Conservation (phyloP, 2,329 filamentous ascomycete species). For the Aspergillus sp. region DNA sequence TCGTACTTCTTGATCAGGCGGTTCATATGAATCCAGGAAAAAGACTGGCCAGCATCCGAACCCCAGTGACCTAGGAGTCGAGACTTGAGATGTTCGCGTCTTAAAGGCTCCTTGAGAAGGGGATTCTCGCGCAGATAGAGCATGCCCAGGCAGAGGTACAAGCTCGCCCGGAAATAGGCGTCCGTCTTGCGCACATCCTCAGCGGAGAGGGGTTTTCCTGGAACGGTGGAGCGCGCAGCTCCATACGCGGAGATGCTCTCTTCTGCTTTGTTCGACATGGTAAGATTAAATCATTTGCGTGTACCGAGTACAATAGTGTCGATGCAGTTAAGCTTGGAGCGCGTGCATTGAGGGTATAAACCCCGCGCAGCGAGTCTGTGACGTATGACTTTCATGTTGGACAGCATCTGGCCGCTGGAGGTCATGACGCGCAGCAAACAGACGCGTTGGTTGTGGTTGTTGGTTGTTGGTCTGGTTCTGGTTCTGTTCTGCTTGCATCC, state of each 20-base stretch:
- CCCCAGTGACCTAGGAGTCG: slow-evolving; percentile 77
- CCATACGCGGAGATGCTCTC: slow-evolving; percentile 65
- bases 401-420: neutral
- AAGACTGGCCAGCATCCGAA: slow-evolving; percentile 76
- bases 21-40: slow-evolving; percentile 81
- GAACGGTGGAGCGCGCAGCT: slow-evolving; percentile 63
- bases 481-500: too few relatives aligned
- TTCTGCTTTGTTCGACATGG: neutral
- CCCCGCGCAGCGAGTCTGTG: neutral
- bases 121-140: slow-evolving; percentile 75
- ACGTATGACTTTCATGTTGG: neutral
- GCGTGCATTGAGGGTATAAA: neutral
- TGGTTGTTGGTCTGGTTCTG: neutral
- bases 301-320: neutral
- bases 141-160: slow-evolving; percentile 77
- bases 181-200: slow-evolving; percentile 69
- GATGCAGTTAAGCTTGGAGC: neutral
- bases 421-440: neutral
- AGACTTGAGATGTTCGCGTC: slow-evolving; percentile 69
- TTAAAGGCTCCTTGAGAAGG: slow-evolving; percentile 67
- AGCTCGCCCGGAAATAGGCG: slow-evolving; percentile 71
- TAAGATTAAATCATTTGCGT: rapidly evolving
- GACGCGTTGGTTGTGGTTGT: too few relatives aligned
- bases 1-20: slow-evolving; percentile 79
- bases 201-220: slow-evolving; percentile 60